phyloP scores from a whole-genome alignment of 495 filamentous ascomycete genomes.

The Annulohypoxylon stygium region DNA sequence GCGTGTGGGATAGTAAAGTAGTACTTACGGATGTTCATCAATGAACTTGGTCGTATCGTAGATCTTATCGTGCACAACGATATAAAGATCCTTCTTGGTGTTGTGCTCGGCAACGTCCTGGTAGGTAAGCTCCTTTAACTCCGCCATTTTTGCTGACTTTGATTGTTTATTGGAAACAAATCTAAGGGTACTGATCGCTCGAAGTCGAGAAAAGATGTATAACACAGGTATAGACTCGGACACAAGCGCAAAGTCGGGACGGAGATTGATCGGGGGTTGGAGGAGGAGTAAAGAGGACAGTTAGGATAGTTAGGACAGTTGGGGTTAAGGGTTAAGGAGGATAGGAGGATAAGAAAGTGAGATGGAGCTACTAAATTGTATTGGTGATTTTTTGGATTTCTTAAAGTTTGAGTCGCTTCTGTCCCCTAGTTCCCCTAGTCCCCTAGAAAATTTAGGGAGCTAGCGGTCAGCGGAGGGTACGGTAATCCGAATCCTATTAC shows the following conservation, averaged over 20 bases:
- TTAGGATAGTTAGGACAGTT: constrained; percentile 2
- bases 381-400: constrained; percentile 31
- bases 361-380: constrained; percentile 34
- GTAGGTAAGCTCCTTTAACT: constrained; percentile 79
- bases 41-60: constrained; percentile 91
- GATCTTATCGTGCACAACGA: constrained; percentile 96
- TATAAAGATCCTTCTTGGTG: constrained; percentile 94
- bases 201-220: constrained; percentile 21
- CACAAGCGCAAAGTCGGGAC: constrained; percentile 8
- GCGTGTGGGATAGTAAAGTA: not conserved
- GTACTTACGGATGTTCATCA: constrained; percentile 98
- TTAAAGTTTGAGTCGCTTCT: constrained; percentile 38
- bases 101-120: constrained; percentile 87
- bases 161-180: constrained; percentile 30
- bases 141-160: constrained; percentile 72
- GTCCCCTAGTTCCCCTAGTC: constrained; percentile 16
- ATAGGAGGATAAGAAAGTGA: constrained; percentile 20
- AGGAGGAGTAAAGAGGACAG: constrained; percentile 24
- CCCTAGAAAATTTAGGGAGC: constrained; percentile 34
- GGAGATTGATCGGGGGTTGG: constrained; percentile 29
- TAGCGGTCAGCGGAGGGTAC: constrained; percentile 44
- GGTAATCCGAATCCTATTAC: constrained; percentile 22
- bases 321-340: constrained; percentile 6
- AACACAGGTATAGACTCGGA: not conserved
- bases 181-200: constrained; percentile 24